A percentile compares a stretch with the other conserved stretches of the same genome.
Conservation (phyloP, 441 rosid species). For the Omphalea diandra region DNA sequence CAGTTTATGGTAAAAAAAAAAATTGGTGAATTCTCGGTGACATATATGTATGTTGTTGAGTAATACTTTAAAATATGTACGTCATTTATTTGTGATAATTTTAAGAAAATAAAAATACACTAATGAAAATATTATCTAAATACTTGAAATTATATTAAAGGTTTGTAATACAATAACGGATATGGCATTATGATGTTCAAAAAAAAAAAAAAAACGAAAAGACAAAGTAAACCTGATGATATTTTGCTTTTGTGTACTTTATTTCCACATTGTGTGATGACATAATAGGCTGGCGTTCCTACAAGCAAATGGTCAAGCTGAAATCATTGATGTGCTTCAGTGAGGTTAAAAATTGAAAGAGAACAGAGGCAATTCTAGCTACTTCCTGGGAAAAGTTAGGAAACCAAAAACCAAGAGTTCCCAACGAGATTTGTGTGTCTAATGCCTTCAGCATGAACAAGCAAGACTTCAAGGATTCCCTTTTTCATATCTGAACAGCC, state of each 20-base stretch:
- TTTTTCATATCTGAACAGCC: constrained; percentile 36
- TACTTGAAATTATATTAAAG: no score
- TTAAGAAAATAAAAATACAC: no score
- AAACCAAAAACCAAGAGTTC: constrained; percentile 21
- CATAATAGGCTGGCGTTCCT: constrained; percentile 66
- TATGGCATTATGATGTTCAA: no score
- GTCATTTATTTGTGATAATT: no score
- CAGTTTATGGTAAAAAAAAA: no score
- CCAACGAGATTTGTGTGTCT: constrained; percentile 63
- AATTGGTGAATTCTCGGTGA: no score
- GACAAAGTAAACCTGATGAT: constrained; percentile 50
- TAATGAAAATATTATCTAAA: no score
- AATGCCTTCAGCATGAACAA: constrained; percentile 78
- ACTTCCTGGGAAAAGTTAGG: neutral
- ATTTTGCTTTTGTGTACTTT: constrained; percentile 55
- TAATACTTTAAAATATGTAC: no score
- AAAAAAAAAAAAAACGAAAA: neutral
- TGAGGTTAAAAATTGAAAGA: neutral
- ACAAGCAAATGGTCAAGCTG: constrained; percentile 18
- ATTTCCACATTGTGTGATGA: constrained; percentile 61
- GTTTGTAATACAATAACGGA: no score
- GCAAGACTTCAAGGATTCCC: constrained; percentile 70
- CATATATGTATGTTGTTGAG: no score
- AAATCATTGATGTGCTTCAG: neutral
- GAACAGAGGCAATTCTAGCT: neutral